A percentile compares a stretch with the other conserved stretches of the same genome.
These are phyloP conservation scores for Termitomyces sp. DNA, from an alignment of 768 basidiomycete species.

Conservation along the genomic window DNA sequence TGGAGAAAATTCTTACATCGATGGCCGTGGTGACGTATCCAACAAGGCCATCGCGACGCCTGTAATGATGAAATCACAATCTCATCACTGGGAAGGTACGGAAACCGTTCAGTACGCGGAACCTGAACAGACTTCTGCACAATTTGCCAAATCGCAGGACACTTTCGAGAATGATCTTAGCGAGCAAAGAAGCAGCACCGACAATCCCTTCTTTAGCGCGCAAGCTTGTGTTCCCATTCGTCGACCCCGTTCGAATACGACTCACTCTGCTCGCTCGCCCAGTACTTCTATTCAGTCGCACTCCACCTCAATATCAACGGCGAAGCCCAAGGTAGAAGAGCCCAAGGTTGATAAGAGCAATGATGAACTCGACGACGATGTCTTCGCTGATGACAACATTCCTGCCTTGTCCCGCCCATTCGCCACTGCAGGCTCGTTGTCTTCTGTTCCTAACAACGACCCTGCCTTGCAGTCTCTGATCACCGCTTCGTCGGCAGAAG, in stretches of 20 bases:
- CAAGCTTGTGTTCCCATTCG: slow-evolving; percentile 15
- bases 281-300: slow-evolving; percentile 29
- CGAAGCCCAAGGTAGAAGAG: not conserved
- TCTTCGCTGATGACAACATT: slow-evolving; percentile 34
- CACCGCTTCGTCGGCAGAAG: slow-evolving; percentile 49
- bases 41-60: slow-evolving; percentile 22
- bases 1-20: slow-evolving; percentile 37
- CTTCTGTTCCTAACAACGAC: slow-evolving; percentile 40
- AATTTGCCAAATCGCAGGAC: slow-evolving; percentile 9
- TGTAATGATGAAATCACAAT: slow-evolving; percentile 41
- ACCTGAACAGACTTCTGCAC: slow-evolving; percentile 22
- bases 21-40: slow-evolving; percentile 7
- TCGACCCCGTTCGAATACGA: slow-evolving; percentile 36
- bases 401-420: slow-evolving; percentile 27
- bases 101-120: slow-evolving; percentile 48
- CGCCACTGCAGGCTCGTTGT: slow-evolving; percentile 23
- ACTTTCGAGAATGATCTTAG: slow-evolving; percentile 19
- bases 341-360: slow-evolving; percentile 20
- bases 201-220: slow-evolving; percentile 38
- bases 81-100: slow-evolving; percentile 66
- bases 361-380: slow-evolving; percentile 18
- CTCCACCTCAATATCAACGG: slow-evolving; percentile 33
- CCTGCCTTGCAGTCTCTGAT: slow-evolving; percentile 60
- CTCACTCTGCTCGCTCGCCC: slow-evolving; percentile 26
- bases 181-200: slow-evolving; percentile 31